Conservation (phyloP, 2,329 filamentous ascomycete genomes). For the Fusarium papillatum region DNA sequence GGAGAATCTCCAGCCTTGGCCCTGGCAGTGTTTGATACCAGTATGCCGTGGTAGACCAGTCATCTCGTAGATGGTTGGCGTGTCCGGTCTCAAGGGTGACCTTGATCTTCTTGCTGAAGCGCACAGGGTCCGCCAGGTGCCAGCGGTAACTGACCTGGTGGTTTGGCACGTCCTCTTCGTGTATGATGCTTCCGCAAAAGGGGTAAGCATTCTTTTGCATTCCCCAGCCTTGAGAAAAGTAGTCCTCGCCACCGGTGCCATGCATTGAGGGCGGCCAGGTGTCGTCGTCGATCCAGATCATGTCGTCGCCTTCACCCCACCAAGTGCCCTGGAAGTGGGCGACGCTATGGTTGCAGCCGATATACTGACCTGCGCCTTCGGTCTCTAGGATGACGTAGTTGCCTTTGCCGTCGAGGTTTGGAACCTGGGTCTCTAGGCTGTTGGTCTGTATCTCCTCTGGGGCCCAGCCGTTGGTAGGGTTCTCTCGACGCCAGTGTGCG, state of each 20-base stretch:
- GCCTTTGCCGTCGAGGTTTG: constrained; percentile 46
- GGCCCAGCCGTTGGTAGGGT: constrained; percentile 51
- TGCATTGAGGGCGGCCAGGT: constrained; percentile 51
- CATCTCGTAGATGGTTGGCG: constrained; percentile 48
- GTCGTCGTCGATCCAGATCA: constrained; percentile 53
- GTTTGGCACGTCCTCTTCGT: constrained; percentile 49
- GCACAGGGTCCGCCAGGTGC: constrained; percentile 49
- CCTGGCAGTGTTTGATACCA: constrained; percentile 50
- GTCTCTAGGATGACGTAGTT: constrained; percentile 50
- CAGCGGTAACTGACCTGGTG: constrained; percentile 50
- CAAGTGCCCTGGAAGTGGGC: constrained; percentile 49
- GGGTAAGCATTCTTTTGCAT: constrained; percentile 53
- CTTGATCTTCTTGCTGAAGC: constrained; percentile 47
- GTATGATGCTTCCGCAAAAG: constrained; percentile 49
- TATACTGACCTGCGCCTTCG: constrained; percentile 46
- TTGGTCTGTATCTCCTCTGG: constrained; percentile 48
- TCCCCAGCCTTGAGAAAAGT: constrained; percentile 51
- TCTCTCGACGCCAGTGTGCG: constrained; percentile 49
- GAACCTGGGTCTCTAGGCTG: constrained; percentile 48
- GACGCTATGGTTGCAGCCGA: constrained; percentile 51
- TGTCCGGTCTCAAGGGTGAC: constrained; percentile 47
- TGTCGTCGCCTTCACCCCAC: constrained; percentile 52
- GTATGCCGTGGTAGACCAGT: constrained; percentile 49
- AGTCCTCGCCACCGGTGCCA: constrained; percentile 50
- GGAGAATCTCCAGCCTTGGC: constrained; percentile 45